A percentile compares a stretch with the other conserved stretches of the same genome.
These are phyloP conservation scores for Cephalotrichum gorgonifer DNA, from an alignment of 2,329 filamentous ascomycete species.

Conservation along the genomic window DNA sequence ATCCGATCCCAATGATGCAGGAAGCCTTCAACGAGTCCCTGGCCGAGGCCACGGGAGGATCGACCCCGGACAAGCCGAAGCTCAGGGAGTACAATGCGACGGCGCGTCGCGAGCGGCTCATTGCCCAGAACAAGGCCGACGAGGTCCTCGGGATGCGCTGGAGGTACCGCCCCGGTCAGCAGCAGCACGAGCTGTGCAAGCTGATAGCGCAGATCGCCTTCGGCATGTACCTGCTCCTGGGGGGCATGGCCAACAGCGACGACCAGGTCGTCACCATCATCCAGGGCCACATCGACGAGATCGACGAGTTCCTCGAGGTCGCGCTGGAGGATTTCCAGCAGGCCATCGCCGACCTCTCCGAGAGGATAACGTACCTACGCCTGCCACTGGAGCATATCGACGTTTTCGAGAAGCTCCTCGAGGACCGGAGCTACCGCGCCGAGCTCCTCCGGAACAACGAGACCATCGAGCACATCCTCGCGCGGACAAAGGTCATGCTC, in stretches of 20 bases:
- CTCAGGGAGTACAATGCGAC: constrained; percentile 45
- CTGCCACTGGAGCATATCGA: constrained; percentile 73
- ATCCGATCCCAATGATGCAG: constrained; percentile 70
- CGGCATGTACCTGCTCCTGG: constrained; percentile 78
- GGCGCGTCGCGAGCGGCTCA: constrained; percentile 52
- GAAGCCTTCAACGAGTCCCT: constrained; percentile 76
- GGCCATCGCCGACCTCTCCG: constrained; percentile 67
- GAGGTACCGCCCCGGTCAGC: constrained; percentile 65
- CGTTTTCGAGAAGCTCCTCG: constrained; percentile 79
- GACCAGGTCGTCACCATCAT: constrained; percentile 80
- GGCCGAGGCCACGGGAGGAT: constrained; percentile 52
- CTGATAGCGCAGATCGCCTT: constrained; percentile 88
- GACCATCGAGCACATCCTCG: constrained; percentile 80
- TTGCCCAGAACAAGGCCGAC: constrained; percentile 59
- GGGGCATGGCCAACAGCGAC: constrained; percentile 80
- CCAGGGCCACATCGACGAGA: constrained; percentile 84
- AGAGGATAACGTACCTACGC: constrained; percentile 69
- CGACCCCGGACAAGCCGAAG: constrained; percentile 36
- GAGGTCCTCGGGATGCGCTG: constrained; percentile 64
- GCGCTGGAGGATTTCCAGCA: constrained; percentile 76
- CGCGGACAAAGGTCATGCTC: constrained; percentile 65
- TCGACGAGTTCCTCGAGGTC: constrained; percentile 82
- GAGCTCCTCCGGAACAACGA: constrained; percentile 82
- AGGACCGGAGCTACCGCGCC: constrained; percentile 70
- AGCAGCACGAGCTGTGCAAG: constrained; percentile 81